Conservation (phyloP, 1,284 basidiomycete genomes). For the Trichosporon asahii region DNA sequence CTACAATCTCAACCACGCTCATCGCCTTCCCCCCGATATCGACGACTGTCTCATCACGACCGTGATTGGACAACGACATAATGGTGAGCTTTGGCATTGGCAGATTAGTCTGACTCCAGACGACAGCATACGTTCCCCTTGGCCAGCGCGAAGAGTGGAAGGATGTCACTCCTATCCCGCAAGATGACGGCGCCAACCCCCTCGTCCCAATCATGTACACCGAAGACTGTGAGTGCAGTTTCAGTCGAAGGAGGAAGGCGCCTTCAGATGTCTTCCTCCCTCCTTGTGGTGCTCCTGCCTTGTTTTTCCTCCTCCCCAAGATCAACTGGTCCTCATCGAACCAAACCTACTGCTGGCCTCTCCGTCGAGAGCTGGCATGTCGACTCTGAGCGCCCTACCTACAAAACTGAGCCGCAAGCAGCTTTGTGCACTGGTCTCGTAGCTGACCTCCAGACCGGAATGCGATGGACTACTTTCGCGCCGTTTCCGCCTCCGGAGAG, state of each 20-base stretch:
- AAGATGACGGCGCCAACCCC: constrained; percentile 70
- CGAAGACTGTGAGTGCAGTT: constrained; percentile 65
- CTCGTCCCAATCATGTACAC: constrained; percentile 86
- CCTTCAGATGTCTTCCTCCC: not conserved
- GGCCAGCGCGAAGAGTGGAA: constrained; percentile 67
- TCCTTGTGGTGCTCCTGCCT: too few relatives aligned
- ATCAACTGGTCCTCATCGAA: too few relatives aligned
- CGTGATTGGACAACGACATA: not conserved
- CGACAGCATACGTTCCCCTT: constrained; percentile 55
- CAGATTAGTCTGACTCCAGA: not conserved
- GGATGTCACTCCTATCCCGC: constrained; percentile 73
- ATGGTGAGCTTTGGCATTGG: not conserved
- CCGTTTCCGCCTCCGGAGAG: constrained; percentile 69
- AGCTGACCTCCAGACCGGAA: constrained; percentile 66
- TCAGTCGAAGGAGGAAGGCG: not conserved
- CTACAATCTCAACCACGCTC: not conserved
- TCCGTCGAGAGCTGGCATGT: too few relatives aligned
- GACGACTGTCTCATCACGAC: not conserved
- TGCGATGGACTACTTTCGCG: constrained; percentile 86
- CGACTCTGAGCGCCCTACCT: too few relatives aligned
- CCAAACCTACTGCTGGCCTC: too few relatives aligned
- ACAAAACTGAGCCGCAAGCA: too few relatives aligned
- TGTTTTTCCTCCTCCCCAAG: too few relatives aligned
- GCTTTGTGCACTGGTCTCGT: too few relatives aligned
- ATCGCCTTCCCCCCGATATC: too few relatives aligned